A percentile compares a stretch with the other conserved stretches of the same genome.
Conservation (phyloP, 495 filamentous ascomycete species). For the Penicillium dipodomyicola region DNA sequence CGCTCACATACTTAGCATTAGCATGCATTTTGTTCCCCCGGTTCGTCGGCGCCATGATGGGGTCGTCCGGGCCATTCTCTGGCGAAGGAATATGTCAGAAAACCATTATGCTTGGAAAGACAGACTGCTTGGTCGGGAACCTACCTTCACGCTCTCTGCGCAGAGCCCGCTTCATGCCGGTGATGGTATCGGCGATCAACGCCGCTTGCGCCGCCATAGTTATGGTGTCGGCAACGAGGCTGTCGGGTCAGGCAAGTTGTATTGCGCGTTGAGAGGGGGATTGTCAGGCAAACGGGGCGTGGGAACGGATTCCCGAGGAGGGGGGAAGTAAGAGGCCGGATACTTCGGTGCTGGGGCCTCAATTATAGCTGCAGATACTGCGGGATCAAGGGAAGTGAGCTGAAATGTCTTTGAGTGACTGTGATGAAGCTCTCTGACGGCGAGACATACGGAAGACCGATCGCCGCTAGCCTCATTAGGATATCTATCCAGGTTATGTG, state of each 20-base stretch:
- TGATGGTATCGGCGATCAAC: slow-evolving; percentile 69
- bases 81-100: slow-evolving; percentile 14
- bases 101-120: background rate
- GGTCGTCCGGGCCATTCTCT: slow-evolving; percentile 87
- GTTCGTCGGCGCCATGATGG: slow-evolving; percentile 76
- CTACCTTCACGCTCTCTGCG: slow-evolving; percentile 60
- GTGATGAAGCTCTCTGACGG: slow-evolving; percentile 29
- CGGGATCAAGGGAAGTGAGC: background rate
- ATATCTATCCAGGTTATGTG: slow-evolving; percentile 13
- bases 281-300: slow-evolving; percentile 1
- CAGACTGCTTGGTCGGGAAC: slow-evolving; percentile 19
- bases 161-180: slow-evolving; percentile 71
- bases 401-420: slow-evolving; percentile 11
- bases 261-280: slow-evolving; percentile 17
- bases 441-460: slow-evolving; percentile 36
- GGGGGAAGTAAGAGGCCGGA: background rate
- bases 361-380: background rate
- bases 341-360: background rate
- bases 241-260: slow-evolving; percentile 21
- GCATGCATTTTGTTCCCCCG: slow-evolving; percentile 89
- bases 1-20: slow-evolving; percentile 74
- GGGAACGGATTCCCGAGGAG: background rate
- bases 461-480: slow-evolving; percentile 37
- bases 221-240: slow-evolving; percentile 22
- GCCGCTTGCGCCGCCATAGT: slow-evolving; percentile 70